Conservation (phyloP, 192 early-diverging fungal species). For the Backusella tuberculispora region DNA sequence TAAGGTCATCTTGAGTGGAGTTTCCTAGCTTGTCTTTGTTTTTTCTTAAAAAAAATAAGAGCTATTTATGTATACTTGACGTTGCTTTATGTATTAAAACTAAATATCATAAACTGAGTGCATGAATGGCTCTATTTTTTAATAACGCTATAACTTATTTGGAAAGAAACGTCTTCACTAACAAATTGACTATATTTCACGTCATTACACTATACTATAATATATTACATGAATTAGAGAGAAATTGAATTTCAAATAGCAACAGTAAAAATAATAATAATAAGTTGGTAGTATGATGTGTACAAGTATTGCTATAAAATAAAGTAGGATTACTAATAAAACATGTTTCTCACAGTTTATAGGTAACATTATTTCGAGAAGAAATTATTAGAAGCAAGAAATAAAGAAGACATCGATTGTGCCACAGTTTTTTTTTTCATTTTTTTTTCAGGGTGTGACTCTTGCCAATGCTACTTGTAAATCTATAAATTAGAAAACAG, state of each 20-base stretch:
- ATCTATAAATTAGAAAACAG: conserved; percentile 18
- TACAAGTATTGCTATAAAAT: not conserved
- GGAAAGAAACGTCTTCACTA: not conserved
- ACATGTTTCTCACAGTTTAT: not conserved
- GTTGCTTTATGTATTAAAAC: not conserved
- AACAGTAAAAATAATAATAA: not conserved
- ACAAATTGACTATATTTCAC: not conserved
- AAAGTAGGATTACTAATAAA: not conserved
- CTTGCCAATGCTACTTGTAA: conserved; percentile 4
- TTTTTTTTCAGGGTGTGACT: conserved; percentile 13
- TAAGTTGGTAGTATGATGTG: not conserved
- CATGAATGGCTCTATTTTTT: not conserved
- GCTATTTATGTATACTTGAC: not conserved
- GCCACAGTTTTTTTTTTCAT: conserved; percentile 1
- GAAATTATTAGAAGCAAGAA: conserved; percentile 3
- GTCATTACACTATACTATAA: not conserved
- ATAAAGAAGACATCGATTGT: conserved; percentile 2
- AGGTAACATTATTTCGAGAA: not conserved
- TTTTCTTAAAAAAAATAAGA: not conserved
- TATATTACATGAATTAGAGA: not conserved
- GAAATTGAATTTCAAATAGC: not conserved
- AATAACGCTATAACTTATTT: not conserved
- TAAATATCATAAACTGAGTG: not conserved
- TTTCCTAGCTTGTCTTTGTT: not conserved
- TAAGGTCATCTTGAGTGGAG: not conserved